Percentiles rank a stretch among this genome's conserved stretches.
phyloP scores from a whole-genome alignment of 2,329 filamentous ascomycete species.

The Aspergillus quadricinctus region DNA sequence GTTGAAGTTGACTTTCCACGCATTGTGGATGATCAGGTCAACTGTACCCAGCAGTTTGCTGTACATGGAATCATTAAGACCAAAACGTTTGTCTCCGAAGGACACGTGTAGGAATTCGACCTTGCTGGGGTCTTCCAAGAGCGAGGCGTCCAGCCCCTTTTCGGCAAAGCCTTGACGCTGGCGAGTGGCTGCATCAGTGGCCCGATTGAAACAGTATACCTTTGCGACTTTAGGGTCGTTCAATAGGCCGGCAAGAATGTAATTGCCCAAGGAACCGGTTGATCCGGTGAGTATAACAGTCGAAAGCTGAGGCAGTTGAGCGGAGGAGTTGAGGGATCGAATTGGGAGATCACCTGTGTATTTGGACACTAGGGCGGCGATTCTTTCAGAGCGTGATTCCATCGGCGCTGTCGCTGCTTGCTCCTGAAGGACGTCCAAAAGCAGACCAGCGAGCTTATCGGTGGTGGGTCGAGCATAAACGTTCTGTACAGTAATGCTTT shows the following conservation, averaged over 20 bases:
- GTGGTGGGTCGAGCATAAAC: no score
- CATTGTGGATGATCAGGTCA: constrained; percentile 26
- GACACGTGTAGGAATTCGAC: background rate
- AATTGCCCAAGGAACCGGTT: constrained; percentile 1
- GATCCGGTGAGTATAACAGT: constrained; percentile 4
- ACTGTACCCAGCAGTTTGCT: constrained; percentile 8
- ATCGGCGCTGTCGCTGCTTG: no score
- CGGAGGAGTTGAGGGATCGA: no score
- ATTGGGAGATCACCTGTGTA: no score
- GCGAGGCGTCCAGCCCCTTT: background rate
- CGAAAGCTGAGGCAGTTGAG: no score
- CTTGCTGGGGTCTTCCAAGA: background rate
- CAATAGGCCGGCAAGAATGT: constrained; percentile 1
- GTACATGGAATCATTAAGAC: constrained; percentile 3
- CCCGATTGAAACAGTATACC: constrained; percentile 5
- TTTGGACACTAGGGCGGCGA: no score
- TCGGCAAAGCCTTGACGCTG: background rate
- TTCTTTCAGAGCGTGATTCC: no score
- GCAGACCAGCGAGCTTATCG: no score
- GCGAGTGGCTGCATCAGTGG: background rate
- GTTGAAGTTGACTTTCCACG: constrained; percentile 32
- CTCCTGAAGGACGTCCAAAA: no score
- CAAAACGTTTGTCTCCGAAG: background rate
- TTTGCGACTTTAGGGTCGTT: background rate
- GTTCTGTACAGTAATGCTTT: no score